phyloP scores from a whole-genome alignment of 805 yeast species.

The Kluyveromyces siamensis region DNA sequence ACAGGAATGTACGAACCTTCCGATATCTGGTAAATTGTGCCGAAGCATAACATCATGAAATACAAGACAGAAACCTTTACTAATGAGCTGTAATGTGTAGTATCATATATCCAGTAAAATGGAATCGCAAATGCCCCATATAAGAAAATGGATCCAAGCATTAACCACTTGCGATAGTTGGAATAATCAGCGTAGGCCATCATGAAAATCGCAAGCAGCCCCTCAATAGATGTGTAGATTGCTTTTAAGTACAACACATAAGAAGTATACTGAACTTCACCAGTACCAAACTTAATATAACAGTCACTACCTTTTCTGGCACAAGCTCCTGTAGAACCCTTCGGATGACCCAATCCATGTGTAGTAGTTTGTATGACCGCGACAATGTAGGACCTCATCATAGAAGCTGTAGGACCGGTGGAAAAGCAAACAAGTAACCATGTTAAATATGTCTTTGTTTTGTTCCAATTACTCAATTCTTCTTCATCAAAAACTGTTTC shows the following conservation, averaged over 20 bases:
- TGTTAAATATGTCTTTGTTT: constrained; percentile 18
- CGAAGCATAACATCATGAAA: constrained; percentile 23
- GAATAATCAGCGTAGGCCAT: constrained; percentile 37
- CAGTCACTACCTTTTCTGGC: constrained; percentile 30
- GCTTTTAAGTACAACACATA: constrained; percentile 33
- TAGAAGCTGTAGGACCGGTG: constrained; percentile 36
- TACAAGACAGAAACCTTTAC: constrained; percentile 26
- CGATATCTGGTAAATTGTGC: constrained; percentile 29
- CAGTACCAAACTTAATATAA: constrained; percentile 29
- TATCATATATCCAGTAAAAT: constrained; percentile 25
- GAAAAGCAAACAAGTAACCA: constrained; percentile 34
- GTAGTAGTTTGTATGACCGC: constrained; percentile 34
- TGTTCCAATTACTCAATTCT: constrained; percentile 10
- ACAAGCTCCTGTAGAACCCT: constrained; percentile 22
- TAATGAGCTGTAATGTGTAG: constrained; percentile 14
- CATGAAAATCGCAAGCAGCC: constrained; percentile 27
- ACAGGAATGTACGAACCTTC: constrained; percentile 35
- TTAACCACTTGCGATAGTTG: constrained; percentile 28
- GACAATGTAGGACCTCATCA: constrained; percentile 34
- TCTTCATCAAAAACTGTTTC: not conserved
- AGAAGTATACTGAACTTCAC: constrained; percentile 28
- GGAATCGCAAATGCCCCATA: constrained; percentile 32
- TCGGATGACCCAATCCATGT: constrained; percentile 23
- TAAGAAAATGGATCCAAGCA: constrained; percentile 25
- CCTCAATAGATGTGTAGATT: constrained; percentile 32